phyloP scores from a whole-genome alignment of 306 rosid species.

The Alnus glutinosa region DNA sequence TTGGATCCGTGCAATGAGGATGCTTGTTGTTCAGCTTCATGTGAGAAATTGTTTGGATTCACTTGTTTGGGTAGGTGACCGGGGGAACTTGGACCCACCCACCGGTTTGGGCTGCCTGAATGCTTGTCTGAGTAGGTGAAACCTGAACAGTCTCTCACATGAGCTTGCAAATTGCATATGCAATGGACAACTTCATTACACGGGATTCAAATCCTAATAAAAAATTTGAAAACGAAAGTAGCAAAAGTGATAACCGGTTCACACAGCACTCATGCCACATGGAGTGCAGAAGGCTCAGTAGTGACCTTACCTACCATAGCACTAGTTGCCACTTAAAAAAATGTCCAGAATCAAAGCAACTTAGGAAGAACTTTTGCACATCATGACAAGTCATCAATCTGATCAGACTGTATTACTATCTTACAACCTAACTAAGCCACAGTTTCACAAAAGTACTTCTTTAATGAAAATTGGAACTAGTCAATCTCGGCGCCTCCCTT shows the following conservation, averaged over 20 bases:
- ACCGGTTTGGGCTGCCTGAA: too few species aligned
- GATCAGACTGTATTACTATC: conserved; percentile 17
- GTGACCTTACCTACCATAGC: conserved; percentile 29
- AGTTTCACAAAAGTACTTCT: neutral
- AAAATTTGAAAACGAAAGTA: neutral
- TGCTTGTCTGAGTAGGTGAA: too few species aligned
- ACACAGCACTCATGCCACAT: neutral
- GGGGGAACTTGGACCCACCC: too few species aligned
- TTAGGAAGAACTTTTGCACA: neutral
- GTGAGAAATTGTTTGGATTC: too few species aligned
- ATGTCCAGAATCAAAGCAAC: conserved; percentile 8
- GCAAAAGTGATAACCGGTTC: neutral
- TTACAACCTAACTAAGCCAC: too few species aligned
- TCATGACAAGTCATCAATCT: neutral
- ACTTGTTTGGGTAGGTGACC: too few species aligned
- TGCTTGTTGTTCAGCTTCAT: too few species aligned
- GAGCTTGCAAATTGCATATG: too few species aligned
- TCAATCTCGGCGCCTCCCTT: conserved; percentile 26
- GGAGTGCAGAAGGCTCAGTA: neutral
- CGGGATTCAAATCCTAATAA: too few species aligned
- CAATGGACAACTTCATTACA: too few species aligned
- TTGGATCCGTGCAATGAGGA: too few species aligned
- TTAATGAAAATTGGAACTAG: neutral
- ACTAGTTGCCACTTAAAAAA: conserved; percentile 16
- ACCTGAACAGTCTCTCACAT: too few species aligned